These are phyloP conservation scores for Powellomyces hirtus DNA, from an alignment of 192 early-diverging fungal species.

Conservation along the genomic window DNA sequence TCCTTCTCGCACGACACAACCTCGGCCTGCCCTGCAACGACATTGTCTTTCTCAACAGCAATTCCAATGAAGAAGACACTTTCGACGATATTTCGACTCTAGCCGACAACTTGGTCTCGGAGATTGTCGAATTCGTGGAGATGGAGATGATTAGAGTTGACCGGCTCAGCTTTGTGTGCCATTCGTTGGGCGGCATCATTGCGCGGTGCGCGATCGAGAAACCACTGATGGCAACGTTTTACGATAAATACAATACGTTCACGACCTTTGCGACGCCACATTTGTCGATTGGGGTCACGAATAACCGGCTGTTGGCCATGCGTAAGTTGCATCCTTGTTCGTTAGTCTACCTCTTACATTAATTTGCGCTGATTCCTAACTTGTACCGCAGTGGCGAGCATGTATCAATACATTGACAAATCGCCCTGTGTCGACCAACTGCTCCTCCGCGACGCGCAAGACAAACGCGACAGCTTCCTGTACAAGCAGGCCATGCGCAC, in stretches of 20 bases:
- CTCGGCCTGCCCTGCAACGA: neutral
- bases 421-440: constrained; percentile 24
- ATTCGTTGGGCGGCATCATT: constrained; percentile 35
- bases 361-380: neutral
- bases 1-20: constrained; percentile 1
- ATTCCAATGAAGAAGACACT: constrained; percentile 25
- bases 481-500: constrained; percentile 15
- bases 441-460: constrained; percentile 2
- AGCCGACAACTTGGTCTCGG: constrained; percentile 15
- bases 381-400: neutral
- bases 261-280: constrained; percentile 32
- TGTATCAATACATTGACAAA: constrained; percentile 7
- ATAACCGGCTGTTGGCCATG: constrained; percentile 10
- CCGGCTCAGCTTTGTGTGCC: constrained; percentile 31
- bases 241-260: constrained; percentile 18
- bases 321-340: neutral
- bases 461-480: constrained; percentile 1
- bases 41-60: constrained; percentile 9
- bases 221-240: neutral
- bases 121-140: constrained; percentile 20
- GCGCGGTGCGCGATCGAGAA: constrained; percentile 30
- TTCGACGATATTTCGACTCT: constrained; percentile 19
- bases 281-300: constrained; percentile 2
- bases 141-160: neutral
- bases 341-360: neutral